Evolutionary conservation across 108 stramenopile genomes (phyloP), one percentile per base, ranked within the genome.

Genomic region (Conticribra weissflogii): DNA sequence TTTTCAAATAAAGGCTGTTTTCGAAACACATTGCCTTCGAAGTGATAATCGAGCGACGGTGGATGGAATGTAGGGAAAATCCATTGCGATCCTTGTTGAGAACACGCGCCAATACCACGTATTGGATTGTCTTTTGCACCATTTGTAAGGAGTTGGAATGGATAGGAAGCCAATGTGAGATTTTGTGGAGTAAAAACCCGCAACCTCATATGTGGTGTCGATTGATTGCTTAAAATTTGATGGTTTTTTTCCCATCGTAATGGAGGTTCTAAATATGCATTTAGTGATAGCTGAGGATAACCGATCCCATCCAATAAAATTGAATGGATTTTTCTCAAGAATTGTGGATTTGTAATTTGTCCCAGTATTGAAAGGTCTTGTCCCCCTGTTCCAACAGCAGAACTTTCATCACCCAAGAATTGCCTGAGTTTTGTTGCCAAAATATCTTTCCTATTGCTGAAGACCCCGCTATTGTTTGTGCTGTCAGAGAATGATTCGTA

Each of bases 1-100:
- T 61, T 66, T 29, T 60, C 51, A 60, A 53, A 74, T 25, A 59
- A 66, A n/a, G 49, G 48, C 29, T 54, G 29, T 47, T 60, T 66
- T 50, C 58, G 50, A 12, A 60, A 59, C 12, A 74, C 74, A 60
- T 66, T 74, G 21, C 51, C 50, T 30, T 59, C 74, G 32, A 74
- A 74, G 47, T 60, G 46, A 47, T 66, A 12, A 14, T 74, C 74
- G 31, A 74, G 15, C n/a, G 51, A 34, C 14, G 55, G 28, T 66
- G 64, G 74, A 54, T 74, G 74, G 45, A 52, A 74, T n/a, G 74
- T 74, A 2, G 74, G 74, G 22, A 74, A 55, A 3, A 54, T 66
- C 74, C 74, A 74, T 47, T 74, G 74, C 3, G 74, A 64, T 30
- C 74, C 74, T 4, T 61, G 60, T 66, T 60, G 59, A 23, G 52